Evolutionary conservation across 1,284 basidiomycete genomes (phyloP).

Genomic region (Malassezia arunalokei): DNA sequence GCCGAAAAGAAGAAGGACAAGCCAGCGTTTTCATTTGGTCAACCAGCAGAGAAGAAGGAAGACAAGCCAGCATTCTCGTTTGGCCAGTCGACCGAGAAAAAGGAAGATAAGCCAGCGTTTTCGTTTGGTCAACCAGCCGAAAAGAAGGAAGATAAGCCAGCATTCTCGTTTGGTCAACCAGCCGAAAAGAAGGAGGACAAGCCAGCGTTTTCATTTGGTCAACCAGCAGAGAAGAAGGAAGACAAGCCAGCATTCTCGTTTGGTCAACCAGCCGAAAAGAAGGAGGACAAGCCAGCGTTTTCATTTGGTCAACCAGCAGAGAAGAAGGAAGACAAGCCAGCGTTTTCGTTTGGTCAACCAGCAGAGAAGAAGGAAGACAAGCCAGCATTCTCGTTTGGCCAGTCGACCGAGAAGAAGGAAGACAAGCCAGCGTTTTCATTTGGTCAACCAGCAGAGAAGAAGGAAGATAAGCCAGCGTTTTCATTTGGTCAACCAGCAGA

Average conservation of each 20-base stretch:
- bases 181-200: neutral
- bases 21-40: neutral
- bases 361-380: neutral
- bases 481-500: neutral
- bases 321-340: conserved; percentile 2
- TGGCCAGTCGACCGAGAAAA: neutral
- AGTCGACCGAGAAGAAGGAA: neutral
- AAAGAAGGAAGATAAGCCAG: neutral
- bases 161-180: neutral
- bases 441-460: conserved; percentile 2
- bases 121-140: conserved; percentile 19
- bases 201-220: conserved; percentile 9
- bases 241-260: conserved; percentile 7
- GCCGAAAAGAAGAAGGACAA: neutral
- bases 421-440: conserved; percentile 14
- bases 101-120: conserved; percentile 11
- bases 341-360: conserved; percentile 23
- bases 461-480: neutral
- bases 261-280: neutral
- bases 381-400: conserved; percentile 10
- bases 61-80: conserved; percentile 7
- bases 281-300: neutral
- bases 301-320: neutral
- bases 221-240: neutral
- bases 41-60: conserved; percentile 4